phyloP scores from a whole-genome alignment of 371 early-diverging fungal species.

The Sanchytrium tribonematis region DNA sequence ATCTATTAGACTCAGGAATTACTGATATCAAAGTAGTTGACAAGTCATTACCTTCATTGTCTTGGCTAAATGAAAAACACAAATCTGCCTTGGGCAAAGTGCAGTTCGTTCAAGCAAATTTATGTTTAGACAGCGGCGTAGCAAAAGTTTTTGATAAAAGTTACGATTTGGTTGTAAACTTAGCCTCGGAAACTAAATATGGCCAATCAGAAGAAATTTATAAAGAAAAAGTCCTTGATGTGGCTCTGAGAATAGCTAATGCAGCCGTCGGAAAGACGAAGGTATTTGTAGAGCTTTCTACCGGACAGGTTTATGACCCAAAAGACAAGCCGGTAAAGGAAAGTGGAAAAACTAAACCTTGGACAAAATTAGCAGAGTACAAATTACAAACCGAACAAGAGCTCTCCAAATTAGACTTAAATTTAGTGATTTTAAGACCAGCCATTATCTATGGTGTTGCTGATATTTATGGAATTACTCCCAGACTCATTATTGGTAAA shows the following conservation, averaged over 20 bases:
- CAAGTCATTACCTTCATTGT: conserved; percentile 52
- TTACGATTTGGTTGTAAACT: conserved; percentile 63
- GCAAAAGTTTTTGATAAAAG: conserved; percentile 6
- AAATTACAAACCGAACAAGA: conserved; percentile 54
- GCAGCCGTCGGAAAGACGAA: conserved; percentile 47
- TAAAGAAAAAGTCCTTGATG: conserved; percentile 35
- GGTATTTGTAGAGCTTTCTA: conserved; percentile 47
- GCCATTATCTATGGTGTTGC: conserved; percentile 65
- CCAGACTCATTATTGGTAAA: conserved; percentile 61
- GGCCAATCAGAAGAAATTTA: conserved; percentile 42
- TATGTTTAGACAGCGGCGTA: conserved; percentile 10
- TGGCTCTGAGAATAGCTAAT: conserved; percentile 39
- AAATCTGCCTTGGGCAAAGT: conserved; percentile 37
- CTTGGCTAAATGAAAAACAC: conserved; percentile 35
- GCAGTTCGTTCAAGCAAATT: conserved; percentile 52
- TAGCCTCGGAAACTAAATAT: conserved; percentile 69
- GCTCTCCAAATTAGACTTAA: conserved; percentile 23
- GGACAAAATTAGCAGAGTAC: conserved; percentile 43
- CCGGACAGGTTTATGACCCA: conserved; percentile 57
- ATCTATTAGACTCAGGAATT: conserved; percentile 32
- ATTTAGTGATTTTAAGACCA: conserved; percentile 53
- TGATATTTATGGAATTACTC: conserved; percentile 43
- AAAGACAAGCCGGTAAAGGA: conserved; percentile 42
- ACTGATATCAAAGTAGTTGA: conserved; percentile 50
- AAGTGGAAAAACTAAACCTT: conserved; percentile 40